A percentile compares a stretch with the other conserved stretches of the same genome.
phyloP scores from a whole-genome alignment of 2,329 filamentous ascomycete species.

The Colletotrichum orchidophilum region DNA sequence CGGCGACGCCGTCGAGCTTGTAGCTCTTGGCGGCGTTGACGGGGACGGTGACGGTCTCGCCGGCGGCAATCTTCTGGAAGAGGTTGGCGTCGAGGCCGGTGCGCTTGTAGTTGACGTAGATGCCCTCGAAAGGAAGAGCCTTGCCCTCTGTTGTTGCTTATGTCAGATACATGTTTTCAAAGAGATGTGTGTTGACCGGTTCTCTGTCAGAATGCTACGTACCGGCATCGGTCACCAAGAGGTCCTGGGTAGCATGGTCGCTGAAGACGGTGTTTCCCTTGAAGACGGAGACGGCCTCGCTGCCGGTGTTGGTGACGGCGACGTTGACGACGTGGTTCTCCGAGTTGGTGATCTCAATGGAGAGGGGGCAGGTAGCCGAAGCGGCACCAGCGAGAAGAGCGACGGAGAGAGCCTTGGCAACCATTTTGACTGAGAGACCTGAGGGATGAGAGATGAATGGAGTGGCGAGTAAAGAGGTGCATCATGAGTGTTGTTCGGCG shows the following conservation, averaged over 20 bases:
- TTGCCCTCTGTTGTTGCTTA: slow-evolving; percentile 10
- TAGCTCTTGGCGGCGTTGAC: slow-evolving; percentile 32
- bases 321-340: slow-evolving; percentile 28
- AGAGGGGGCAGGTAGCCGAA: slow-evolving; percentile 27
- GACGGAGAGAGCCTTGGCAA: slow-evolving; percentile 28
- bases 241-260: slow-evolving; percentile 29
- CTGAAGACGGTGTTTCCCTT: slow-evolving; percentile 32
- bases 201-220: not conserved
- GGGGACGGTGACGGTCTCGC: slow-evolving; percentile 23
- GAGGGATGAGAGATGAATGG: not conserved
- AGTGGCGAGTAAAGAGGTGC: not conserved
- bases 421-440: slow-evolving; percentile 13
- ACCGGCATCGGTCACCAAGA: slow-evolving; percentile 31
- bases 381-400: slow-evolving; percentile 27
- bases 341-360: slow-evolving; percentile 20
- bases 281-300: slow-evolving; percentile 27
- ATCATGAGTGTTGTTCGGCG: not conserved
- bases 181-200: rapidly evolving
- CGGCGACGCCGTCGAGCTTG: slow-evolving; percentile 18
- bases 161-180: not conserved
- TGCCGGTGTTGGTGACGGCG: slow-evolving; percentile 28
- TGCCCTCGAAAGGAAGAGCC: slow-evolving; percentile 25
- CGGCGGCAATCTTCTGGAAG: slow-evolving; percentile 30
- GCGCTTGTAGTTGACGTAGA: slow-evolving; percentile 31
- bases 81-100: slow-evolving; percentile 12